Evolutionary conservation across 257 asterid genomes (phyloP), one percentile per base, ranked within the genome.

Genomic region (Plantago elongata): DNA sequence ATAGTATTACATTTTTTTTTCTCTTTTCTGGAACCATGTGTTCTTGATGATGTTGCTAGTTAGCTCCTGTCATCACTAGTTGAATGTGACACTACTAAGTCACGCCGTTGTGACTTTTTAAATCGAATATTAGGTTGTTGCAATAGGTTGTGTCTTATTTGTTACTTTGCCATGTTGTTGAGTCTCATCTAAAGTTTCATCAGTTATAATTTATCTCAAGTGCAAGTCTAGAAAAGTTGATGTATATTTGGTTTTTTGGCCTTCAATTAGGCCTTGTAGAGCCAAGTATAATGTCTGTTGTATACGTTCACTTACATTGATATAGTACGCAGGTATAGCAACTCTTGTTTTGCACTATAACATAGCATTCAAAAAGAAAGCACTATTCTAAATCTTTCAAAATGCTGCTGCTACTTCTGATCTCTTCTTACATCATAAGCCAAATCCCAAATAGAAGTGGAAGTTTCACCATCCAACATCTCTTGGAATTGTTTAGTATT

Each of bases 361-460:
- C 11, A 15, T 57, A 2, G 44, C 49, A 57, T 15, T 8, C 46
- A 18, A 1, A 44, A 6, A 13, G 12, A 44, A 16, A 60, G 11
- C 29, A 12, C 27, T 22, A 22, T 2, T 7, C 34, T 22, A 11
- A 60, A 40, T 9, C 11, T 0, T 59, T 3, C 10, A 44, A 12
- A 17, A 22, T 22, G 46, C 9, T 71, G 34, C 38, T 14, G 2
- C 13, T 59, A 50, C 15, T 68, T 11, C 14, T 52, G 38, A 52
- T 64, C 66, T 8, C 60, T 61, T 13, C 27, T 37, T 18, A 52
- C 22, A 18, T 77, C 69, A 55, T 79, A 79, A 4, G 71, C 62
- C 70, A 73, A 69, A 62, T 86, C 87, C 89, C 89, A 86, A 15
- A 81, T 51, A 14, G 89, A 86, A 64, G 70, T 18, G 34, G 71